These are phyloP conservation scores for Eimeria nieschulzi DNA, from an alignment of 169 alveolate species.

Conservation along the genomic window DNA sequence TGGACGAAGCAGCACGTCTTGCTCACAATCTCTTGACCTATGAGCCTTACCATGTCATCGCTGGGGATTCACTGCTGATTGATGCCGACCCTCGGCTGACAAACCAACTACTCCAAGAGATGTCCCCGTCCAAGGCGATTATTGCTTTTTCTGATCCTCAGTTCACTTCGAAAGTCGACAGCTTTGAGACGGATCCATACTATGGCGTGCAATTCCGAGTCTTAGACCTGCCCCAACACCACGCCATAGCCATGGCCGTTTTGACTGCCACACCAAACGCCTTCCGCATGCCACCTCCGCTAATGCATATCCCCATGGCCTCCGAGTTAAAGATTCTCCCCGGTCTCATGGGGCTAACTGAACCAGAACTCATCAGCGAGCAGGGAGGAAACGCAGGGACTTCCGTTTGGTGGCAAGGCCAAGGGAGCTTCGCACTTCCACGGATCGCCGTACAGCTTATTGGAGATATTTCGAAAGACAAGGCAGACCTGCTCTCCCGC, in stretches of 20 bases:
- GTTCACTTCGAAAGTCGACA: slow-evolving; percentile 35
- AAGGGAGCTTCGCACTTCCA: slow-evolving; percentile 65
- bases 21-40: slow-evolving; percentile 71
- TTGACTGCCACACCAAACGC: slow-evolving; percentile 62
- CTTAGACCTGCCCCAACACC: slow-evolving; percentile 59
- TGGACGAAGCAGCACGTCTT: slow-evolving; percentile 77
- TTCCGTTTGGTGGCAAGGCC: slow-evolving; percentile 77
- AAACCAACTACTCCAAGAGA: slow-evolving; percentile 62
- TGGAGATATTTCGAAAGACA: slow-evolving; percentile 48
- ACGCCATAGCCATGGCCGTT: slow-evolving; percentile 39
- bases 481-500: slow-evolving; percentile 45
- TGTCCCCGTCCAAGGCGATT: slow-evolving; percentile 69
- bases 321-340: slow-evolving; percentile 61
- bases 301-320: slow-evolving; percentile 64
- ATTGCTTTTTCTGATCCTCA: slow-evolving; percentile 76
- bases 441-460: slow-evolving; percentile 59
- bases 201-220: slow-evolving; percentile 74
- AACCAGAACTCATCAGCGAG: slow-evolving; percentile 72
- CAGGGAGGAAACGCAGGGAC: slow-evolving; percentile 56
- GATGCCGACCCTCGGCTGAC: slow-evolving; percentile 70
- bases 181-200: slow-evolving; percentile 69
- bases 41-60: slow-evolving; percentile 76
- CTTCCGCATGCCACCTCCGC: slow-evolving; percentile 75
- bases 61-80: slow-evolving; percentile 70
- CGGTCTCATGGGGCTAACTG: slow-evolving; percentile 41